Evolutionary conservation across 257 asterid species (phyloP).

Genomic region (Dorcoceras hygrometricum): DNA sequence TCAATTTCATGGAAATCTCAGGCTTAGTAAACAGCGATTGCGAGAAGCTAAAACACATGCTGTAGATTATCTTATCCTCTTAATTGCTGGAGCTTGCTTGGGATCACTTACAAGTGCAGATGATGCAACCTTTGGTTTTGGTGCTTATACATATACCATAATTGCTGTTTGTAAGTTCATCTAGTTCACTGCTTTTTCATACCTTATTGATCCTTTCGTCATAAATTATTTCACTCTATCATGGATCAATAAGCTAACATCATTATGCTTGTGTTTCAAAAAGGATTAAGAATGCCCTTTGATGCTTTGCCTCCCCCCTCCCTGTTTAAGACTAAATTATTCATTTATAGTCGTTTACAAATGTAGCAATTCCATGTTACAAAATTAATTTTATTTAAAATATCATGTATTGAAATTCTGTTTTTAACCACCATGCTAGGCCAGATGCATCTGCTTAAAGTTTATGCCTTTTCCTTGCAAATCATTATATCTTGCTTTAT

Average conservation of each 20-base stretch:
- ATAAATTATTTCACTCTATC: conserved; percentile 6
- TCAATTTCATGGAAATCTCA: conserved; percentile 26
- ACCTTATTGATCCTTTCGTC: background rate
- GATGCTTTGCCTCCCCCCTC: background rate
- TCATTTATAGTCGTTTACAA: too few relatives aligned
- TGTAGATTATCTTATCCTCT: conserved; percentile 53
- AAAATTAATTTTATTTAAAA: too few relatives aligned
- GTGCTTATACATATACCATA: conserved; percentile 55
- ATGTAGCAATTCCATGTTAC: background rate
- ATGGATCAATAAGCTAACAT: background rate
- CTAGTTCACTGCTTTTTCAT: conserved; percentile 4
- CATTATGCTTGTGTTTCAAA: background rate
- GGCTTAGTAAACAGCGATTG: conserved; percentile 51
- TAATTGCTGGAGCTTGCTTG: conserved; percentile 60
- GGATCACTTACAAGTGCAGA: conserved; percentile 49
- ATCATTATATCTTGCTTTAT: conserved; percentile 7
- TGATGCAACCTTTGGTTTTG: conserved; percentile 47
- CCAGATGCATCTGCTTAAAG: background rate
- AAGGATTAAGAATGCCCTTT: background rate
- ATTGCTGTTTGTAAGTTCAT: conserved; percentile 54
- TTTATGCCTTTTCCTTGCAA: too few relatives aligned
- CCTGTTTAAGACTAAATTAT: background rate
- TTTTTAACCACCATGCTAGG: background rate
- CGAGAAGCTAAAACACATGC: conserved; percentile 58
- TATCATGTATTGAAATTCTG: background rate